Percentiles rank a stretch among this genome's conserved stretches.
phyloP scores from a whole-genome alignment of 345 rosid species.

The Stellera chamaejasme region DNA sequence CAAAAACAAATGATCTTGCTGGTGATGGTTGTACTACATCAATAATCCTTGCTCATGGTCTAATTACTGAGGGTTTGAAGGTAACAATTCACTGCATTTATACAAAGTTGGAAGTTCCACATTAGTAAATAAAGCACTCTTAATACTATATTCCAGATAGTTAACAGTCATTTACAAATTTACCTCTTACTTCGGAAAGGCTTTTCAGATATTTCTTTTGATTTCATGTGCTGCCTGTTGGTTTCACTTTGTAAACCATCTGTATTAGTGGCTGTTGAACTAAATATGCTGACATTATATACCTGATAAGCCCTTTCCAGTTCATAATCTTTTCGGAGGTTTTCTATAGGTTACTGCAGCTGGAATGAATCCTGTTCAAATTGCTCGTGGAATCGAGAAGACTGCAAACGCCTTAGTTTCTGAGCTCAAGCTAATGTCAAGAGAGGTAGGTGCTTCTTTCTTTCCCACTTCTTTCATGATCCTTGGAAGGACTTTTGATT shows the following conservation, averaged over 20 bases:
- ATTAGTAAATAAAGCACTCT: no score
- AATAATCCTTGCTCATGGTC: slow-evolving; percentile 82
- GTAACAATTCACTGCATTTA: slow-evolving; percentile 21
- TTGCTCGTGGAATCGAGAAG: slow-evolving; percentile 80
- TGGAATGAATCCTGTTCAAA: slow-evolving; percentile 74
- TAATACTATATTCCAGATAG: no score
- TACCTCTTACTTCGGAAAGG: no score
- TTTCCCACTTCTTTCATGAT: slow-evolving; percentile 6
- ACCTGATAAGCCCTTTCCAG: neutral
- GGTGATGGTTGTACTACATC: slow-evolving; percentile 98
- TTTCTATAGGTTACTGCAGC: slow-evolving; percentile 68
- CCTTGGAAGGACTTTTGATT: neutral
- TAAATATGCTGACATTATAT: no score
- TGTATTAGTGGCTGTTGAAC: no score
- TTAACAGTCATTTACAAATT: no score
- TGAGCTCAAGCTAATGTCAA: slow-evolving; percentile 79
- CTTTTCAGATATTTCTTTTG: neutral
- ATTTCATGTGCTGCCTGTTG: neutral
- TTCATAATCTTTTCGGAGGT: slow-evolving; percentile 2
- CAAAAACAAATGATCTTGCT: slow-evolving; percentile 86
- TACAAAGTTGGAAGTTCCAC: neutral
- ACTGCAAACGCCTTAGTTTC: slow-evolving; percentile 69
- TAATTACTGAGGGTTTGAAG: slow-evolving; percentile 82
- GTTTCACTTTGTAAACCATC: no score
- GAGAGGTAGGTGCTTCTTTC: slow-evolving; percentile 44